These are phyloP conservation scores for Clohesyomyces aquaticus DNA, from an alignment of 495 filamentous ascomycete species.

Conservation along the genomic window DNA sequence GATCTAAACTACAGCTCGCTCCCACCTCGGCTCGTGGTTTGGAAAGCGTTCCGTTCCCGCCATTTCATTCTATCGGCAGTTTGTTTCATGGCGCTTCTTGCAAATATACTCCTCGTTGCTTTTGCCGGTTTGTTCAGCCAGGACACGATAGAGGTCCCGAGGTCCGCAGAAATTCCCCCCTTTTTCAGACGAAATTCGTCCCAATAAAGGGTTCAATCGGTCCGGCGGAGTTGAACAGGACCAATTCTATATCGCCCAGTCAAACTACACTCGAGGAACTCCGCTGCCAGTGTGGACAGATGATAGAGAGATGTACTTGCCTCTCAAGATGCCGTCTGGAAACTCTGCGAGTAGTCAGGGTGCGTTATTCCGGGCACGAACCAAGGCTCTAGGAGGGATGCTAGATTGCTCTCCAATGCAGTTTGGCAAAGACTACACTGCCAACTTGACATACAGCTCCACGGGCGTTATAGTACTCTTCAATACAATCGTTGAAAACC, in stretches of 20 bases:
- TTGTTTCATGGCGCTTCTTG: conserved; percentile 46
- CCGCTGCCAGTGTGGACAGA: conserved; percentile 49
- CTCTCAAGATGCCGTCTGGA: conserved; percentile 37
- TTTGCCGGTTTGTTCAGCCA: conserved; percentile 48
- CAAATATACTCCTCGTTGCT: conserved; percentile 50
- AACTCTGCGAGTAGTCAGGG: conserved; percentile 6
- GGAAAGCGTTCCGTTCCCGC: conserved; percentile 45
- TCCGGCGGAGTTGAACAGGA: conserved; percentile 14
- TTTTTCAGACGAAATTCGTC: conserved; percentile 19
- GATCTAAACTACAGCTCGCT: conserved; percentile 49
- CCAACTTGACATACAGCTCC: too few relatives aligned
- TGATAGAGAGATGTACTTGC: conserved; percentile 43
- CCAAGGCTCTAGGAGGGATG: conserved; percentile 24
- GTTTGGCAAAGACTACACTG: too few relatives aligned
- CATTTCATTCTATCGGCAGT: conserved; percentile 49
- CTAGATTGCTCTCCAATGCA: too few relatives aligned
- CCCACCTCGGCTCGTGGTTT: conserved; percentile 52
- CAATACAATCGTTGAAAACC: too few relatives aligned
- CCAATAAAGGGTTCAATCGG: conserved; percentile 12
- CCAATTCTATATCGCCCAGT: conserved; percentile 42
- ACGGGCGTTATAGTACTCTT: too few relatives aligned
- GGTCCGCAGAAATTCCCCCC: conserved; percentile 12
- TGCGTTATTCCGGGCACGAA: conserved; percentile 4
- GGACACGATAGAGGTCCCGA: not conserved
- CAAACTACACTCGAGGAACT: conserved; percentile 45